These are phyloP conservation scores for Sarocladium brachiariae DNA, from an alignment of 2,329 filamentous ascomycete species.

Conservation along the genomic window DNA sequence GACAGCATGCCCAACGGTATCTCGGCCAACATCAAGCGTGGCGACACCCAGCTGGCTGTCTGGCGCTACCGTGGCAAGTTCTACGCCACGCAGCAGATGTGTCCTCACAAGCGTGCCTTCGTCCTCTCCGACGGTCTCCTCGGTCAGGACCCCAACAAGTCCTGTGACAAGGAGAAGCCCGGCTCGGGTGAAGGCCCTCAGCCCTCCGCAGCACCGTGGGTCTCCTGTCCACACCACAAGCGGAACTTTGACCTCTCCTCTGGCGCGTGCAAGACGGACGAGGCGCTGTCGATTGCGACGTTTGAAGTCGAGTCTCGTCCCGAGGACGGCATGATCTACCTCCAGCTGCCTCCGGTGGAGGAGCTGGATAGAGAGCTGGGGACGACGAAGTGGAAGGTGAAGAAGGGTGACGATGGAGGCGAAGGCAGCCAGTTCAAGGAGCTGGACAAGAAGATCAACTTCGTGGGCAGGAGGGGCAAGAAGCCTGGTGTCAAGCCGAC, in stretches of 20 bases:
- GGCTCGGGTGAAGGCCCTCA: slow-evolving; percentile 17
- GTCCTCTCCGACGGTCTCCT: slow-evolving; percentile 81
- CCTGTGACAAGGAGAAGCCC: slow-evolving; percentile 15
- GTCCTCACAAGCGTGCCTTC: slow-evolving; percentile 84
- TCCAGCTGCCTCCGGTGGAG: slow-evolving; percentile 71
- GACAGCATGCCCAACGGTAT: slow-evolving; percentile 63
- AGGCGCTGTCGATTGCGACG: slow-evolving; percentile 69
- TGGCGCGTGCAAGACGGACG: slow-evolving; percentile 70
- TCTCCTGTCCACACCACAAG: slow-evolving; percentile 85
- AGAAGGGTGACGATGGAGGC: slow-evolving; percentile 52
- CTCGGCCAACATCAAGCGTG: slow-evolving; percentile 71
- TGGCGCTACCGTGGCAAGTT: slow-evolving; percentile 77
- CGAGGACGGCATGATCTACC: slow-evolving; percentile 66
- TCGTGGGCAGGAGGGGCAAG: slow-evolving; percentile 37
- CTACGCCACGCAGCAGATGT: slow-evolving; percentile 91
- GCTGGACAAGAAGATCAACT: slow-evolving; percentile 39
- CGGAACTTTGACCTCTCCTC: slow-evolving; percentile 74
- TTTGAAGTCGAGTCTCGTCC: slow-evolving; percentile 67
- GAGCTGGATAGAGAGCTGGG: slow-evolving; percentile 76
- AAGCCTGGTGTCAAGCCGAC: slow-evolving; percentile 31
- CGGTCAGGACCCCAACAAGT: slow-evolving; percentile 49
- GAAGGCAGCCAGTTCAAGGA: slow-evolving; percentile 31
- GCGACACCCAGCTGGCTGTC: slow-evolving; percentile 81
- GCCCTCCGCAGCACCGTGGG: slow-evolving; percentile 51
- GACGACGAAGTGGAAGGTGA: slow-evolving; percentile 72